A percentile compares a stretch with the other conserved stretches of the same genome.
phyloP scores from a whole-genome alignment of 768 basidiomycete genomes.

The Galerina sulciceps region DNA sequence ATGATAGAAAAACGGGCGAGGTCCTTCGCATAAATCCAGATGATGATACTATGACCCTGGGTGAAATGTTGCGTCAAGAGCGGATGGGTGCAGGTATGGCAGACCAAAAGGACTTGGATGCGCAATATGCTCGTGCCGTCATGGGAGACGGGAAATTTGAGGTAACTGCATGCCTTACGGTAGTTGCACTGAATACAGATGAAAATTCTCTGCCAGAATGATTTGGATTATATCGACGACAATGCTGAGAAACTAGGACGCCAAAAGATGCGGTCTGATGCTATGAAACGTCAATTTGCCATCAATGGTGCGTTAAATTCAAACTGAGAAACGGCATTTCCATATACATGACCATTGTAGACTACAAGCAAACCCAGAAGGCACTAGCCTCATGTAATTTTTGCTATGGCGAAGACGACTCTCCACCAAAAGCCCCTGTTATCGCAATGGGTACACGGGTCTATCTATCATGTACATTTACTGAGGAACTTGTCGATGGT shows the following conservation, averaged over 20 bases:
- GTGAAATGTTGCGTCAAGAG: constrained; percentile 94
- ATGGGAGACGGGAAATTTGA: constrained; percentile 88
- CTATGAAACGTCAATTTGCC: constrained; percentile 96
- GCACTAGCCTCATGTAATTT: constrained; percentile 84
- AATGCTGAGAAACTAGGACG: constrained; percentile 92
- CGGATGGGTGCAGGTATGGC: constrained; percentile 85
- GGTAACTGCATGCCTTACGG: constrained; percentile 42
- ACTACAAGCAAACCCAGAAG: constrained; percentile 94
- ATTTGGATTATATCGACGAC: constrained; percentile 95
- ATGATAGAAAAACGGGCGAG: constrained; percentile 89
- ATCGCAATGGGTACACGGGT: constrained; percentile 89
- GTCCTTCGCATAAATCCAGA: constrained; percentile 88
- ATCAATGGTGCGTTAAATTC: constrained; percentile 73
- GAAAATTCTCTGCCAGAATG: constrained; percentile 51
- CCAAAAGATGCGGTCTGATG: constrained; percentile 95
- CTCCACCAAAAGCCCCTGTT: constrained; percentile 83
- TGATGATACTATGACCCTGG: constrained; percentile 84
- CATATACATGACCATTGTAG: constrained; percentile 40
- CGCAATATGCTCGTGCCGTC: constrained; percentile 86
- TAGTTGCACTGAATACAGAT: not conserved
- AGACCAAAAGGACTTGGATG: constrained; percentile 92
- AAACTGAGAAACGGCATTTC: not conserved
- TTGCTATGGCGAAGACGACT: constrained; percentile 93
- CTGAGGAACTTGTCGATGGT: constrained; percentile 87
- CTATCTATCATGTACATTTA: constrained; percentile 88